These are phyloP conservation scores for Pseudocercospora macadamiae DNA, from an alignment of 2,329 filamentous ascomycete genomes.

Conservation along the genomic window DNA sequence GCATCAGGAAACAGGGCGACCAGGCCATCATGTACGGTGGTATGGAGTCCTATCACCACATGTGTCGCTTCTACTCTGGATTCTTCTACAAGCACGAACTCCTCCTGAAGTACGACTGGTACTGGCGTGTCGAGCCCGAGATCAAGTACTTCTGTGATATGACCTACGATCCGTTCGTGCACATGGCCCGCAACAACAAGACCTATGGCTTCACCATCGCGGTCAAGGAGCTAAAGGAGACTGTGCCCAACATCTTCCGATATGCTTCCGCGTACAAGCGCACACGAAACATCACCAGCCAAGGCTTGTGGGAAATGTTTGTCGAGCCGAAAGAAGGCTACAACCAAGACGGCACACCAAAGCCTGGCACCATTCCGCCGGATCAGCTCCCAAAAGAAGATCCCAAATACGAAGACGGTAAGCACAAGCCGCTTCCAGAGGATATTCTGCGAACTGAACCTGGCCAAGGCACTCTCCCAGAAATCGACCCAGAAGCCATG, in stretches of 20 bases:
- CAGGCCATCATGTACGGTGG: slow-evolving; percentile 99
- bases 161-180: slow-evolving; percentile 95
- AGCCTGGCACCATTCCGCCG: slow-evolving; percentile 41
- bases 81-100: slow-evolving; percentile 98
- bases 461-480: slow-evolving; percentile 68
- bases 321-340: slow-evolving; percentile 73
- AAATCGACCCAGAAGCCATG: slow-evolving; percentile 91
- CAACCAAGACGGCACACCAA: slow-evolving; percentile 54
- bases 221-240: slow-evolving; percentile 96
- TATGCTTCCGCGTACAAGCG: slow-evolving; percentile 99
- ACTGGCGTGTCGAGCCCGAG: slow-evolving; percentile 98
- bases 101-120: slow-evolving; percentile 97
- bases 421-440: slow-evolving; percentile 72
- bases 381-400: slow-evolving; percentile 52
- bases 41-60: slow-evolving; percentile 97
- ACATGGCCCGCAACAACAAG: slow-evolving; percentile 94
- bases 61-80: slow-evolving; percentile 99
- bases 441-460: slow-evolving; percentile 79
- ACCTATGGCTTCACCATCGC: slow-evolving; percentile 99
- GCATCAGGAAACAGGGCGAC: slow-evolving; percentile 95
- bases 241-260: slow-evolving; percentile 96
- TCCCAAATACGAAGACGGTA: slow-evolving; percentile 65
- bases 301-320: slow-evolving; percentile 99
- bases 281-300: slow-evolving; percentile 82
- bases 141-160: slow-evolving; percentile 99